These are phyloP conservation scores for Termitomyces sp. DNA, from an alignment of 768 basidiomycete genomes.

Conservation along the genomic window DNA sequence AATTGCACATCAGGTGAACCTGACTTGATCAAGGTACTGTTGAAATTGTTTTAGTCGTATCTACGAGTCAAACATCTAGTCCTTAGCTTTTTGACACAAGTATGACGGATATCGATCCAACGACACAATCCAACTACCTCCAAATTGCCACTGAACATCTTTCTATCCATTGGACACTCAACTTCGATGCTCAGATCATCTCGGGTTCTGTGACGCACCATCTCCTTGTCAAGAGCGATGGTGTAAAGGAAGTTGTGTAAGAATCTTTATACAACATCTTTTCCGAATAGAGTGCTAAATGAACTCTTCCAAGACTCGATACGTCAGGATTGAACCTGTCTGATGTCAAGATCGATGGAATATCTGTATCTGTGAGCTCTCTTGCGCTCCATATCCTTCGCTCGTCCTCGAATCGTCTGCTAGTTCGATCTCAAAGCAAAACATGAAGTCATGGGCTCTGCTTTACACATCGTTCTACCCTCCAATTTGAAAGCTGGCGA, in stretches of 20 bases:
- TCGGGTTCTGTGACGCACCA: slow-evolving; percentile 60
- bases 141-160: slow-evolving; percentile 63
- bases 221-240: slow-evolving; percentile 47
- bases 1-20: too few relatives aligned
- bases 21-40: too few relatives aligned
- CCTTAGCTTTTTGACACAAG: neutral
- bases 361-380: slow-evolving; percentile 37
- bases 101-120: slow-evolving; percentile 34
- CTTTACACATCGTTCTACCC: slow-evolving; percentile 56
- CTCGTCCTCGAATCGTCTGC: neutral
- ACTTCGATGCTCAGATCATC: slow-evolving; percentile 50
- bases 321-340: slow-evolving; percentile 62
- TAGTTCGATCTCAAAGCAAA: slow-evolving; percentile 51
- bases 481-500: slow-evolving; percentile 34
- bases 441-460: slow-evolving; percentile 73
- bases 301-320: slow-evolving; percentile 51
- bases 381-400: neutral
- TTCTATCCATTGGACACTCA: slow-evolving; percentile 70
- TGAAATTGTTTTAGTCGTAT: neutral
- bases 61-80: neutral
- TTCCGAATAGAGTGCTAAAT: neutral
- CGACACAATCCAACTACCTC: slow-evolving; percentile 77
- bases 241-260: slow-evolving; percentile 56
- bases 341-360: slow-evolving; percentile 46
- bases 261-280: slow-evolving; percentile 9